Conservation (phyloP, 1,139 yeast genomes). For the Candida freyschussii region DNA sequence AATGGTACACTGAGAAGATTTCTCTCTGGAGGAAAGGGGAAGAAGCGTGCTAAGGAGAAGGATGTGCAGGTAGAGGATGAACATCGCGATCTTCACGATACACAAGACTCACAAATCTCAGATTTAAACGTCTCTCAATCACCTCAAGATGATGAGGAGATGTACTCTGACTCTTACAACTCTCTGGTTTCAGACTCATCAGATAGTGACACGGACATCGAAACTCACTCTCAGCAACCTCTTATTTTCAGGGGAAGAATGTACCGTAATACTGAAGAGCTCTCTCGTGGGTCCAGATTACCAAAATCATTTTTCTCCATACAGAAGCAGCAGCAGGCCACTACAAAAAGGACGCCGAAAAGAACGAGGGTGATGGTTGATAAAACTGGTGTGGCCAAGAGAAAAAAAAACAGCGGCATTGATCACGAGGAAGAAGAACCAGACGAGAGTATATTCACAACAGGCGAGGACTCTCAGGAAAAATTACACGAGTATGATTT, state of each 20-base stretch:
- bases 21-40: slow-evolving; percentile 5
- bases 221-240: too few relatives aligned
- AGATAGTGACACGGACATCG: background rate
- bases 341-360: background rate
- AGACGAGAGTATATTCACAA: slow-evolving; percentile 6
- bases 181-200: slow-evolving; percentile 1
- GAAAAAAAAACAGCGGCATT: slow-evolving; percentile 7
- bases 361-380: slow-evolving; percentile 2
- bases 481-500: background rate
- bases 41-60: background rate
- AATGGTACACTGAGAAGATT: slow-evolving; percentile 15
- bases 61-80: background rate
- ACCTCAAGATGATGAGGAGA: slow-evolving; percentile 1
- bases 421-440: slow-evolving; percentile 4
- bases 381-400: slow-evolving; percentile 21
- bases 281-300: slow-evolving; percentile 18
- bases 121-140: slow-evolving; percentile 3
- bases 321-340: slow-evolving; percentile 4
- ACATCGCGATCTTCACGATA: too few relatives aligned
- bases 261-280: slow-evolving; percentile 16
- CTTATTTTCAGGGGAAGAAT: slow-evolving; percentile 19
- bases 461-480: slow-evolving; percentile 10
- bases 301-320: slow-evolving; percentile 22
- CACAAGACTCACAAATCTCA: slow-evolving; percentile 3
- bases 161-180: slow-evolving; percentile 1